These are phyloP conservation scores for Trichoderma brevicompactum DNA, from an alignment of 2,329 filamentous ascomycete species.

Conservation along the genomic window DNA sequence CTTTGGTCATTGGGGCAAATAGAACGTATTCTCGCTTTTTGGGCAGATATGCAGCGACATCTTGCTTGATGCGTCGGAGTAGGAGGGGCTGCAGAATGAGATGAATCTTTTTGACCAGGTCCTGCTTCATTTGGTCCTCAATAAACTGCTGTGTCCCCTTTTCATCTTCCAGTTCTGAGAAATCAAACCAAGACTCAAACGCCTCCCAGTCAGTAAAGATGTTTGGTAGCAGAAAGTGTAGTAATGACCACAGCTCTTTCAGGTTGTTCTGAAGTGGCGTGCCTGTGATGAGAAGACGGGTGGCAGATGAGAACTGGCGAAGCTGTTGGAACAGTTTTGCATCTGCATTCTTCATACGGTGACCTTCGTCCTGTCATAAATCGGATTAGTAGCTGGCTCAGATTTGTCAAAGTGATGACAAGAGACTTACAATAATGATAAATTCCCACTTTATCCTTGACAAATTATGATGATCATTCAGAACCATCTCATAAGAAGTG, in stretches of 20 bases:
- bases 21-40: conserved; percentile 97
- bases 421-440: conserved; percentile 77
- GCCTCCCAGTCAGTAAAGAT: conserved; percentile 93
- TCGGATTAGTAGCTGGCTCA: background rate
- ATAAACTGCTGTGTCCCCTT: conserved; percentile 77
- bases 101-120: conserved; percentile 74
- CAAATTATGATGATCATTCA: conserved; percentile 83
- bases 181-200: conserved; percentile 97
- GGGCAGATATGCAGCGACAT: conserved; percentile 88
- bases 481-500: conserved; percentile 94
- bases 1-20: conserved; percentile 87
- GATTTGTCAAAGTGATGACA: fast-evolving
- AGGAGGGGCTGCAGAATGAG: conserved; percentile 90
- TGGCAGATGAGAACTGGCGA: conserved; percentile 86
- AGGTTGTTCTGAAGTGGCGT: conserved; percentile 96
- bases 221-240: conserved; percentile 90
- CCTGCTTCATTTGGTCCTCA: conserved; percentile 68
- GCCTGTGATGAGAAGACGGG: conserved; percentile 88
- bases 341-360: conserved; percentile 96
- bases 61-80: conserved; percentile 85
- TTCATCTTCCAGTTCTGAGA: conserved; percentile 86
- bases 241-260: conserved; percentile 89
- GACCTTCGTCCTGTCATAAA: conserved; percentile 76
- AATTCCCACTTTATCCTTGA: conserved; percentile 92
- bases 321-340: conserved; percentile 89